Base-by-base conservation (phyloP, 2,329 filamentous ascomycete species). In the Bipolaris cookei region DNA sequence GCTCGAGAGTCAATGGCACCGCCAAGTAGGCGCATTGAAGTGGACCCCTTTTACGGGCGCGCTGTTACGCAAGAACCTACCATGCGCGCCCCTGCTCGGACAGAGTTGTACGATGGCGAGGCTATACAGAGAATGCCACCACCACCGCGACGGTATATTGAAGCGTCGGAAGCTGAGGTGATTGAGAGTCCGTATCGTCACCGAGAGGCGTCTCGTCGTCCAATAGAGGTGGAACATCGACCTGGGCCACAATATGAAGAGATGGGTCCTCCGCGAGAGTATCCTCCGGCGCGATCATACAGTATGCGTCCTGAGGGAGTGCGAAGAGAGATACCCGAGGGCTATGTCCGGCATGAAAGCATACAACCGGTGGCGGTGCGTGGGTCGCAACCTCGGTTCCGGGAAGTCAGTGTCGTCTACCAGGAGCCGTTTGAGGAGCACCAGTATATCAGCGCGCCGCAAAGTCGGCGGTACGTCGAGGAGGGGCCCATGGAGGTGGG, bases 41-140 rank as follows among this genome's bases (percentile, higher is more conserved):
- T 81, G 21, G 84, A 87, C 54, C 71, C 86, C 50, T 76, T 88
- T 41, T 92, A 92, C 65, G 90, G 94, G 68, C 84, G 88, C 64
- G 76, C 82, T 11, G 79, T 82, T 1, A 79, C 81, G 20, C 82
- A 84, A 34, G 80, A 84, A 42, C 70, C 81, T 5, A 82, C 84
- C 4, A 81, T 83, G 56, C 81, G 74, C 11, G 70, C 72, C n/a
- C 67, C 83, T 18, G 77, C 80, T 7, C 74, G 80, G 2, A 80
- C 83, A 23, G 84, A 87, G 25, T 80, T 79, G 34, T 80, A 78
- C 47, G 76, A 78, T 28, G 72, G 76, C 14, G 76, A 77, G 2
- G 48, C 67, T 34, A 58, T 74, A 16, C 71, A 73, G 47, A 69
- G 69, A 44, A 78, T 79, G 75, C 74, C 71, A 18, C 76, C 87